A percentile compares a stretch with the other conserved stretches of the same genome.
Evolutionary conservation across 2,329 filamentous ascomycete species (phyloP).

Genomic region (Colletotrichum plurivorum): DNA sequence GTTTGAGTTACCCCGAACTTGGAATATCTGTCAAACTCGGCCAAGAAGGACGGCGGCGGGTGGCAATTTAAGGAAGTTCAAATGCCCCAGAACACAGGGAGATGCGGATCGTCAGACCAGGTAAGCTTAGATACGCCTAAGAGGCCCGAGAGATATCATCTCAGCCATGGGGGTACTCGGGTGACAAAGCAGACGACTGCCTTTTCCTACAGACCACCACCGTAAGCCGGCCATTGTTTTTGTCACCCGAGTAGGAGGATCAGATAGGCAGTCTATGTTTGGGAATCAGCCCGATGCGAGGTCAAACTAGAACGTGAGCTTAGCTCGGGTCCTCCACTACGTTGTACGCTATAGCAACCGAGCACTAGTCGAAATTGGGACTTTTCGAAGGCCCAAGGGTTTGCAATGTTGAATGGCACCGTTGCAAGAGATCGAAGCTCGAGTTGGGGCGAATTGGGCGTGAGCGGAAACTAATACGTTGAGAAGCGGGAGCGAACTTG

Average conservation of each 20-base stretch:
- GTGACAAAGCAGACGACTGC: too few relatives aligned
- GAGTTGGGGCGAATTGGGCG: background rate
- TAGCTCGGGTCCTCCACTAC: conserved; percentile 16
- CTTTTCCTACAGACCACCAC: too few relatives aligned
- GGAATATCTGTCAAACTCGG: conserved; percentile 1
- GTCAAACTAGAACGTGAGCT: conserved; percentile 9
- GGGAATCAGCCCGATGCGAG: conserved; percentile 19
- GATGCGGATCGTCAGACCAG: conserved; percentile 25
- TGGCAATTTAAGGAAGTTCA: conserved; percentile 16
- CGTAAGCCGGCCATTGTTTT: background rate
- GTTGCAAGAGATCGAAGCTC: conserved; percentile 4
- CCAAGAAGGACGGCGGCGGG: conserved; percentile 19
- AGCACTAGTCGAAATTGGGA: background rate
- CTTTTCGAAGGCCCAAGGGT: conserved; percentile 1
- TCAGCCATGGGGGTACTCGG: too few relatives aligned
- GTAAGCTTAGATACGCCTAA: conserved; percentile 9
- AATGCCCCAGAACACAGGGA: background rate
- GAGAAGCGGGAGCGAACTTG: conserved; percentile 11
- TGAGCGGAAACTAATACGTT: background rate
- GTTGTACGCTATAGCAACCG: background rate
- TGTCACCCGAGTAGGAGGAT: conserved; percentile 10
- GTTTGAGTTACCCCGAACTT: background rate
- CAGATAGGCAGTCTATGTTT: conserved; percentile 1
- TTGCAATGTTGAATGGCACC: conserved; percentile 8
- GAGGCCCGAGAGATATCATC: background rate